Percentiles rank a stretch among this genome's conserved stretches.
phyloP scores from a whole-genome alignment of 2,329 filamentous ascomycete species.

The Rhinocladiella similis region DNA sequence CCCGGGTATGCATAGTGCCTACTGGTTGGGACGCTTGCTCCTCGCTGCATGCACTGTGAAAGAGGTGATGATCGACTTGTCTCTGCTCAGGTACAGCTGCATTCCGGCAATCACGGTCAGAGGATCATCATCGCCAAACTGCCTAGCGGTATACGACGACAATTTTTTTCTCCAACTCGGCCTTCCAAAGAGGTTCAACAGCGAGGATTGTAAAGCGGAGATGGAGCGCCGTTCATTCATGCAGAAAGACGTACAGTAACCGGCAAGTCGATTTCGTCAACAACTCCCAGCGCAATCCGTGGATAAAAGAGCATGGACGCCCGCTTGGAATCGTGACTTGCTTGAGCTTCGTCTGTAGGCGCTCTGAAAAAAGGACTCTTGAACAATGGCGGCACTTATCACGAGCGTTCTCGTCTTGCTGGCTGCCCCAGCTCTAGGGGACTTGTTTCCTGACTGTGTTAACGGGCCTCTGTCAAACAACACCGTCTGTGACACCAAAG shows the following conservation, averaged over 20 bases:
- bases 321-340: not conserved
- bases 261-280: not conserved
- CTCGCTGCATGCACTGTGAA: not conserved
- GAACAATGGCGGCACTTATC: constrained; percentile 11
- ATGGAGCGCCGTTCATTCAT: not conserved
- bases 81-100: not conserved
- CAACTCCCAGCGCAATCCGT: not conserved
- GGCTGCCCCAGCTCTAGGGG: constrained; percentile 12
- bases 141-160: not conserved
- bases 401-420: constrained; percentile 10
- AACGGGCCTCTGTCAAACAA: constrained; percentile 53
- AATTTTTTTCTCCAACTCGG: not conserved
- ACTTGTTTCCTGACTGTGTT: constrained; percentile 47
- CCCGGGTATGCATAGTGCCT: not conserved
- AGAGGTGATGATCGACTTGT: not conserved
- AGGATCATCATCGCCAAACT: constrained; percentile 1
- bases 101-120: not conserved
- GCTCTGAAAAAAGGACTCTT: not conserved
- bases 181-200: not conserved
- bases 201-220: not conserved
- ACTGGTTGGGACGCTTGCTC: not conserved
- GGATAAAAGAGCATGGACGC: not conserved
- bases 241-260: not conserved
- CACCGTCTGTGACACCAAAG: constrained; percentile 52
- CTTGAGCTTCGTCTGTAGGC: not conserved